These are phyloP conservation scores for Zygnema cylindricum DNA, from an alignment of 139 green algal species.

Conservation along the genomic window DNA sequence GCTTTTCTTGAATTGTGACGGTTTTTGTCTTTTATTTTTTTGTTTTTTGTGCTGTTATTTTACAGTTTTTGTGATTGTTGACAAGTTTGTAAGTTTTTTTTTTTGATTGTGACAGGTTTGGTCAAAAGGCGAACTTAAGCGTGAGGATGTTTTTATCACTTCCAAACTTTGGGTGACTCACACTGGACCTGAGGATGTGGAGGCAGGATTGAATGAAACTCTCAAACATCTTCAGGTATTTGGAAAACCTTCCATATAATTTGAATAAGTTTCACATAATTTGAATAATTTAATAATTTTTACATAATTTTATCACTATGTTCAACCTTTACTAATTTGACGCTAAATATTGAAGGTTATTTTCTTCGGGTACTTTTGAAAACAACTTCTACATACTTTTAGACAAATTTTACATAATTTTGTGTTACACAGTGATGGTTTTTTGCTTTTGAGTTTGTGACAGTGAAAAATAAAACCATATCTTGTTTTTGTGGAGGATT, in stretches of 20 bases:
- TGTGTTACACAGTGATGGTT: too few relatives aligned
- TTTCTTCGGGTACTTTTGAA: too few relatives aligned
- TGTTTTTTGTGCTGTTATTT: background rate
- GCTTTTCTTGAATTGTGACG: too few relatives aligned
- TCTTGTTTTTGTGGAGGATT: too few relatives aligned
- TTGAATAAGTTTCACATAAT: background rate
- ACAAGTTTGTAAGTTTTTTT: background rate
- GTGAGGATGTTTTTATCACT: conserved; percentile 66
- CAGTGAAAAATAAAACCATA: too few relatives aligned
- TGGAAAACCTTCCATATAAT: too few relatives aligned
- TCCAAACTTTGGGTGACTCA: conserved; percentile 55
- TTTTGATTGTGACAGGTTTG: conserved; percentile 6
- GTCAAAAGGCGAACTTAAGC: conserved; percentile 30
- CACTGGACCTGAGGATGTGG: background rate
- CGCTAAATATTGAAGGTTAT: too few relatives aligned
- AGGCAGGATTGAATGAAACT: conserved; percentile 1
- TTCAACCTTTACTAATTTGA: too few relatives aligned
- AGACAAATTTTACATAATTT: too few relatives aligned
- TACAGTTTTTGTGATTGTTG: background rate
- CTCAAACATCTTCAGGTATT: conserved; percentile 9
- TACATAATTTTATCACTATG: background rate
- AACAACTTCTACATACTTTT: too few relatives aligned
- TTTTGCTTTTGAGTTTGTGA: too few relatives aligned
- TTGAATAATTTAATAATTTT: background rate
- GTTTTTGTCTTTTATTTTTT: too few relatives aligned